Percentiles rank a stretch among this genome's conserved stretches.
Conservation (phyloP, 192 early-diverging fungal genomes). For the Fimicolochytrium jonesii region DNA sequence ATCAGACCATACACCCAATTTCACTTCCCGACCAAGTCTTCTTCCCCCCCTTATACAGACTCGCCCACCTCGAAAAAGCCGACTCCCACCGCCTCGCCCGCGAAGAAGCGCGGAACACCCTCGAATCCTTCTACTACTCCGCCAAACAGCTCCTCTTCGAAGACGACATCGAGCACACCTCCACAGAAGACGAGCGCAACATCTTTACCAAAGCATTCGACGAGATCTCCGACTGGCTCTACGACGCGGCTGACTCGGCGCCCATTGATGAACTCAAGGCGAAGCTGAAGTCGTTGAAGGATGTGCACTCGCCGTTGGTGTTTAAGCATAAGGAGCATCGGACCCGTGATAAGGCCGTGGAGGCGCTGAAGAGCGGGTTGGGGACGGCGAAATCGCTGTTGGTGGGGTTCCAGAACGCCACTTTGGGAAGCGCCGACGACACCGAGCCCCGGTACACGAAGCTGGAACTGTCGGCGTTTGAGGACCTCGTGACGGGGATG, state of each 20-base stretch:
- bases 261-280: conserved; percentile 35
- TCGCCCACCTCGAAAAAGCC: conserved; percentile 65
- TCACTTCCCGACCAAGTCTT: too few species aligned
- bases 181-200: conserved; percentile 68
- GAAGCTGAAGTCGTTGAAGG: conserved; percentile 37
- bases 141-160: conserved; percentile 78
- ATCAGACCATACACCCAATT: too few species aligned
- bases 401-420: background rate
- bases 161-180: conserved; percentile 63
- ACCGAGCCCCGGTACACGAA: conserved; percentile 11
- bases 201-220: conserved; percentile 52
- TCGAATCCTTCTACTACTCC: conserved; percentile 89
- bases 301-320: conserved; percentile 39
- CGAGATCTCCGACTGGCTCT: conserved; percentile 77
- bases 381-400: background rate
- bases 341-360: conserved; percentile 47
- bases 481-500: conserved; percentile 50
- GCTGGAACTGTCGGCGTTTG: conserved; percentile 28
- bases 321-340: conserved; percentile 47
- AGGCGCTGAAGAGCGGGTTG: background rate
- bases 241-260: conserved; percentile 72
- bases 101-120: conserved; percentile 80
- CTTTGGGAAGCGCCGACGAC: background rate
- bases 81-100: conserved; percentile 65
- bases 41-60: conserved; percentile 21